Evolutionary conservation across 208 protist species (phyloP), one percentile per base, ranked within the genome.

Genomic region (Leishmania lainsoni): DNA sequence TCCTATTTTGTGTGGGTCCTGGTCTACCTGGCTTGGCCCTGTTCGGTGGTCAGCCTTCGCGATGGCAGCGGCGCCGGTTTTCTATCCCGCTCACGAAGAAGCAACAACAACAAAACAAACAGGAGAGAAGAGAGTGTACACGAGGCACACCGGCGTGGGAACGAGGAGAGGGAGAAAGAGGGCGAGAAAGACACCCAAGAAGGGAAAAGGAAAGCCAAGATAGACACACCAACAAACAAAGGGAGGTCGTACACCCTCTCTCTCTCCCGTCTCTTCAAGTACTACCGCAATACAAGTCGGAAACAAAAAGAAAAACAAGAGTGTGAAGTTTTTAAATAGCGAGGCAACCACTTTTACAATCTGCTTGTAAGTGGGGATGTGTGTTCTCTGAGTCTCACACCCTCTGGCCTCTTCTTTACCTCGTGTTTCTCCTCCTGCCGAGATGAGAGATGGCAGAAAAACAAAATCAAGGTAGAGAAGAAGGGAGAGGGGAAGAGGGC

Each of bases 121-220:
- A 75, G 32, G 56, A 74, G 20, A 56, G 52, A 29, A 54, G 22
- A 75, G 20, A 54, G 49, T 66, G 48, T 4, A 29, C 76, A 61
- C 72, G 4, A 52, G 68, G 20, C 16, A 51, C 20, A 73, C 68
- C 68, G 29, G 29, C 42, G 26, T 20, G 29, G 61, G 70, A 54
- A 76, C 3, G 56, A 61, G 76, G 58, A 74, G 14, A 56, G 54
- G 54, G 65, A 32, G 45, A 81, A 65, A 59, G 68, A 56, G 26
- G 14, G 49, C 9, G 70, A 71, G n/a, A 71, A 48, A 32, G 35
- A 66, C 42, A 16, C 69, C 52, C 26, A 26, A 74, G 45, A 79
- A 51, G 22, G 59, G 42, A 80, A 76, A 10, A 48, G 66, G 35
- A 20, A 26, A 51, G 20, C 22, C 12, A 56, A 16, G 26, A 22